These are phyloP conservation scores for Ophiostoma australiae DNA, from an alignment of 2,329 filamentous ascomycete genomes.

Conservation along the genomic window DNA sequence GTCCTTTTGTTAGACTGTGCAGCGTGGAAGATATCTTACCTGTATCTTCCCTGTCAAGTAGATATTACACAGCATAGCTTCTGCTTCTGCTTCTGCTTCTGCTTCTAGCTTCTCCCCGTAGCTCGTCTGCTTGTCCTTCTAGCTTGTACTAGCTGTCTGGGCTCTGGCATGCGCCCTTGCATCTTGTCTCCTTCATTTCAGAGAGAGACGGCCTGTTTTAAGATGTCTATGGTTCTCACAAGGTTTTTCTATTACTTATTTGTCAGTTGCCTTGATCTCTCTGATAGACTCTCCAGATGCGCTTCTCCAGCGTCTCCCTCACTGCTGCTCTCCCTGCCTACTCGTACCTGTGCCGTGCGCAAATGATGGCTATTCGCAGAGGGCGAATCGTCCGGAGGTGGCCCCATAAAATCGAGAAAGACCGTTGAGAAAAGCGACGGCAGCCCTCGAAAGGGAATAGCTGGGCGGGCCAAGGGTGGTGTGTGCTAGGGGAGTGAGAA, in stretches of 20 bases:
- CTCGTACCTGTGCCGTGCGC: neutral
- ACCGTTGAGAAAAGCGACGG: slow-evolving; percentile 41
- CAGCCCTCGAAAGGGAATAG: slow-evolving; percentile 38
- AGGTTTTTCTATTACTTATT: neutral
- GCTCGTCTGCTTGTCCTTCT: neutral
- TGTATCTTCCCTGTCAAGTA: neutral
- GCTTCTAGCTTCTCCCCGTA: slow-evolving; percentile 9
- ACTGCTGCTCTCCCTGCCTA: neutral
- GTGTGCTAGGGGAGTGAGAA: slow-evolving; percentile 14
- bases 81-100: neutral
- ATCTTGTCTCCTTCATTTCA: slow-evolving; percentile 1
- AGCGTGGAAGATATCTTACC: neutral
- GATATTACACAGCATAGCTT: neutral
- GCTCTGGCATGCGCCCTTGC: slow-evolving; percentile 7
- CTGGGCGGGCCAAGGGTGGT: slow-evolving; percentile 31
- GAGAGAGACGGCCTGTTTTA: neutral
- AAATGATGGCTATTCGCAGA: slow-evolving; percentile 30
- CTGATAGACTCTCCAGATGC: neutral
- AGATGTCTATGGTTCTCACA: neutral
- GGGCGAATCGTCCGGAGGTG: slow-evolving; percentile 44
- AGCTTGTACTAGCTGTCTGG: slow-evolving; percentile 5
- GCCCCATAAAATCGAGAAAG: slow-evolving; percentile 43
- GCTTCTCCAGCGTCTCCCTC: neutral
- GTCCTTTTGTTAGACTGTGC: neutral
- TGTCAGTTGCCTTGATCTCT: neutral